phyloP scores from a whole-genome alignment of 306 rosid genomes.

The Sechiopsis laciniata region DNA sequence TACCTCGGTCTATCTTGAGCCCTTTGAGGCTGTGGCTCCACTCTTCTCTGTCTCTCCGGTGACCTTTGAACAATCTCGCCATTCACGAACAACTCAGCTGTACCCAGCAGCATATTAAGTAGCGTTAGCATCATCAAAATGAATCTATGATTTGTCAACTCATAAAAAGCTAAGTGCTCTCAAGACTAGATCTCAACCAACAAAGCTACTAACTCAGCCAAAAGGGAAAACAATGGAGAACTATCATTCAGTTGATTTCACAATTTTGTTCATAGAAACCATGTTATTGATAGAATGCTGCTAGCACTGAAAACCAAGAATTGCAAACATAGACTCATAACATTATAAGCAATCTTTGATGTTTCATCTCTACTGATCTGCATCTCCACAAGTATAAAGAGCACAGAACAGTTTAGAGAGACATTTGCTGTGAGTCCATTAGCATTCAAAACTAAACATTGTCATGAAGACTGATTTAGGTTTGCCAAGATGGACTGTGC shows the following conservation, averaged over 20 bases:
- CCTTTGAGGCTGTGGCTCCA: slow-evolving; percentile 86
- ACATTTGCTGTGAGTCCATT: slow-evolving; percentile 41
- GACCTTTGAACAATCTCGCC: slow-evolving; percentile 92
- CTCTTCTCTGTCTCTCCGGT: slow-evolving; percentile 94
- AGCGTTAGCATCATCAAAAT: background rate
- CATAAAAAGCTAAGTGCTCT: background rate
- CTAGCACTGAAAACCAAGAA: slow-evolving; percentile 42
- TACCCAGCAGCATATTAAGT: slow-evolving; percentile 15
- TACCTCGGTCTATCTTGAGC: slow-evolving; percentile 84
- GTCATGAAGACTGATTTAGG: slow-evolving; percentile 26
- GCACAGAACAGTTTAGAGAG: slow-evolving; percentile 46
- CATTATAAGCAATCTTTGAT: background rate
- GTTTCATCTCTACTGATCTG: slow-evolving; percentile 48
- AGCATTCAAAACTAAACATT: slow-evolving; percentile 32
- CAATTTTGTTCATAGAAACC: background rate
- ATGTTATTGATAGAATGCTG: too few species aligned
- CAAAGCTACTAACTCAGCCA: background rate
- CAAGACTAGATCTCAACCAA: background rate
- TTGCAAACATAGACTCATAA: slow-evolving; percentile 16
- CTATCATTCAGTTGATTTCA: background rate
- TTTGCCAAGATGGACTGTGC: slow-evolving; percentile 34
- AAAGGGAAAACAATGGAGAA: background rate
- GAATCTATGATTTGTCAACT: background rate
- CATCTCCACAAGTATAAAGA: slow-evolving; percentile 29
- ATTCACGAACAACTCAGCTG: slow-evolving; percentile 88